phyloP scores from a whole-genome alignment of 108 stramenopile genomes.

The Nitzschia putrida region DNA sequence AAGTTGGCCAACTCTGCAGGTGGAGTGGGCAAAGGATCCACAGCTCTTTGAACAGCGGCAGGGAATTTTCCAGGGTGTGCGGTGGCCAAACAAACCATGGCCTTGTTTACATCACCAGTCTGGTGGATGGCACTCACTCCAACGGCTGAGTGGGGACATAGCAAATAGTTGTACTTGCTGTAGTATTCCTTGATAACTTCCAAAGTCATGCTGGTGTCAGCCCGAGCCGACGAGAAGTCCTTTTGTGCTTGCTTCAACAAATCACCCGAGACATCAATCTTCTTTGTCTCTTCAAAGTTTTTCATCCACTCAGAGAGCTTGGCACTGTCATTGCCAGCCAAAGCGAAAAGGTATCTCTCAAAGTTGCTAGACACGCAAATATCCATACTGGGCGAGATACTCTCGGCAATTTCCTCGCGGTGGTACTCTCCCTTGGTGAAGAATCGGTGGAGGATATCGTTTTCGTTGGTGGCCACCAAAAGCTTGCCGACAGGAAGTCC shows the following conservation, averaged over 20 bases:
- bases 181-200: constrained; percentile 80
- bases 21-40: constrained; percentile 73
- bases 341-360: constrained; percentile 94
- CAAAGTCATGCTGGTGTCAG: constrained; percentile 83
- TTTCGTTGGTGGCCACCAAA: constrained; percentile 97
- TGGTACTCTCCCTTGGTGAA: constrained; percentile 95
- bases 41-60: constrained; percentile 77
- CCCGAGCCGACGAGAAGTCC: constrained; percentile 88
- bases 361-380: constrained; percentile 98
- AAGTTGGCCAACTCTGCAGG: constrained; percentile 64
- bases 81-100: constrained; percentile 92
- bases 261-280: constrained; percentile 83
- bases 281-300: constrained; percentile 89
- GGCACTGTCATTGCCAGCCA: constrained; percentile 88
- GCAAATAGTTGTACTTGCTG: constrained; percentile 84
- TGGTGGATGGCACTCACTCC: constrained; percentile 90
- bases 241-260: constrained; percentile 74
- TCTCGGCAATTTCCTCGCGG: constrained; percentile 77
- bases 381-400: constrained; percentile 96
- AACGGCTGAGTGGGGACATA: constrained; percentile 96
- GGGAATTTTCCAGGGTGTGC: constrained; percentile 98
- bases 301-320: constrained; percentile 88
- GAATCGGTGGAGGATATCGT: constrained; percentile 98
- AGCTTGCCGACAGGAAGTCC: constrained; percentile 93
- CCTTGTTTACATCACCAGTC: constrained; percentile 48